Evolutionary conservation across 1,284 basidiomycete species (phyloP), one percentile per base, ranked within the genome.

Genomic region (Papiliotrema terrestris): DNA sequence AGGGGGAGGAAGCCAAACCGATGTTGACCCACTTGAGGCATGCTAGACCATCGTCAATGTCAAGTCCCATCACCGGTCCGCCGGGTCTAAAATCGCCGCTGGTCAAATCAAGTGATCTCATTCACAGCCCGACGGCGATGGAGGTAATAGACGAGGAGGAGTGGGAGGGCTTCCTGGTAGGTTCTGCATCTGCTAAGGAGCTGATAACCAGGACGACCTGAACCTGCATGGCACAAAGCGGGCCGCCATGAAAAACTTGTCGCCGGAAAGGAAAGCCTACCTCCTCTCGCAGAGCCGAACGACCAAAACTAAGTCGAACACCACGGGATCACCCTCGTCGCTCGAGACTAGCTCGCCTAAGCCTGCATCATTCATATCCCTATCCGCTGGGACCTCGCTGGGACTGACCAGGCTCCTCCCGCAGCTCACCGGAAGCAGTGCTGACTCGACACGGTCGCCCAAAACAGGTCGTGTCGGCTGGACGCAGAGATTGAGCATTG

Each of bases 401-500:
- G 57, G 55, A 9, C 48, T 64, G 23, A 49, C 56, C 39, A 41
- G 45, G 15, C 56, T 59, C 9, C 47, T 56, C 23, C 57, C 53
- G 15, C 62, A 60, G 44, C 8, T 61, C 14, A 65, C 66, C 0
- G 65, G 65, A 1, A 46, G 57, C 19, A 43, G 39, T 14, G 3
- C 47, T 14, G 46, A 38, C 19, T 51, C 39, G n/a, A 43, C 26
- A 1, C 83, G 84, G 8, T 79, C 84, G 8, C 83, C 81, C 4
- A 76, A 79, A 8, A 76, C 80, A 4, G 63, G 86, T 11, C 71
- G 86, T 9, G 84, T 83, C 47, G 80, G 84, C 15, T 75, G 89
- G 54, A 84, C 88, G 69, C 86, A 84, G 57, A 82, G 89, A 20
- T 83, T 91, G 59, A 91, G 89, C 2, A 80, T 88, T 1, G 76